Base-by-base conservation (phyloP, 2,329 filamentous ascomycete species). In the Juglanconis oblonga region DNA sequence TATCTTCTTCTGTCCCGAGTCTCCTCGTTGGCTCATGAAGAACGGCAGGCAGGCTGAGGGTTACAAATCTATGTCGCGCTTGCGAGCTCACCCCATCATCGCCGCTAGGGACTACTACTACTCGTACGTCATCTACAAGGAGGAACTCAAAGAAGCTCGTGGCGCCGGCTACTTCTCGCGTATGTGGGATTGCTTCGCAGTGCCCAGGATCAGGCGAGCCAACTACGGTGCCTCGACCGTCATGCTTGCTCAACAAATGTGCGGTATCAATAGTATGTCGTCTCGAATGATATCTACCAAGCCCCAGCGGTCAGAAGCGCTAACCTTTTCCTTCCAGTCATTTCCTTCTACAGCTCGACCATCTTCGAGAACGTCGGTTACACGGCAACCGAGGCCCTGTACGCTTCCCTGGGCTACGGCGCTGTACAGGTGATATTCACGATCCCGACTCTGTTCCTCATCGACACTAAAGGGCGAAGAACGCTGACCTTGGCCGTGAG, bases 211-310 rank as follows among this genome's bases (percentile, higher is more conserved):
- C 10, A 83, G 87, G 13, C 82, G 88, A 45, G 92, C 92, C 3
- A 93, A 87, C 3, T 79, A 90, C 35, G 91, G 91, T 5, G 89
- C 90, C 1, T 90, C 87, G 64, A 85, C 86, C 1, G 90, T 94
- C 65, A 96, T 96, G 91, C 86, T 90, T 67, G 86, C 86, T 0
- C 87, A 90, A 72, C 87, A 90, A 51, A 62, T 62, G 61, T 62
- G 61, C 48, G 82, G 74, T 55, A 82, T 89, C 72, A 90, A 91
- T 69, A 89, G 60, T 62, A 17, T 49, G 60, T 62, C 9, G 2
- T 31, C 24, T 31, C 9, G 4, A 31, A 31, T 24, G 2, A 7
- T 2, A 5, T 36, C 14, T n/a, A n/a, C 32, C 6, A 9, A 31
- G n/a, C 36, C 32, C 7, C 29, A 44, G 17, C 7, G 32, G 14